phyloP scores from a whole-genome alignment of 2,329 filamentous ascomycete genomes.

The Zymoseptoria passerinii region DNA sequence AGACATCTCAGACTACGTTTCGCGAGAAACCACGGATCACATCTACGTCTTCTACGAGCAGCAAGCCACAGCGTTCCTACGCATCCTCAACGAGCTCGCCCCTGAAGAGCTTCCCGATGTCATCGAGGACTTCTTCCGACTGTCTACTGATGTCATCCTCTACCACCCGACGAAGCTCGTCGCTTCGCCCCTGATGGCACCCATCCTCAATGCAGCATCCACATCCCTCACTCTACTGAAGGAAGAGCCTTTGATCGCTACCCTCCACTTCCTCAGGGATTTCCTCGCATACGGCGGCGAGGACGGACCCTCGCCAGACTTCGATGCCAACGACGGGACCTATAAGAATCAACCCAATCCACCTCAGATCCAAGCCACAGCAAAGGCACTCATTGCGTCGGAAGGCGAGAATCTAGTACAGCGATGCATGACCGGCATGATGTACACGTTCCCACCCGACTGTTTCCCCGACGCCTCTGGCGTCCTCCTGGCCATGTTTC shows the following conservation, averaged over 20 bases:
- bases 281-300: slow-evolving; percentile 80
- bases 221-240: slow-evolving; percentile 84
- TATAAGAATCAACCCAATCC: slow-evolving; percentile 49
- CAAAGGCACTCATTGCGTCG: slow-evolving; percentile 61
- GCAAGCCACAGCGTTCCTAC: slow-evolving; percentile 81
- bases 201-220: slow-evolving; percentile 79
- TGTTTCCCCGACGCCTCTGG: slow-evolving; percentile 93
- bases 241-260: slow-evolving; percentile 81
- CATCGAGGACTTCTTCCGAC: slow-evolving; percentile 93
- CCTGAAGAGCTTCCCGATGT: slow-evolving; percentile 72
- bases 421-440: slow-evolving; percentile 91
- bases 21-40: slow-evolving; percentile 69
- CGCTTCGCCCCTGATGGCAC: slow-evolving; percentile 65
- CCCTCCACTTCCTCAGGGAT: slow-evolving; percentile 87
- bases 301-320: slow-evolving; percentile 53
- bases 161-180: slow-evolving; percentile 85
- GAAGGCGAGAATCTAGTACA: slow-evolving; percentile 72
- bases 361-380: slow-evolving; percentile 60
- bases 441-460: slow-evolving; percentile 95
- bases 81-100: slow-evolving; percentile 77
- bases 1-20: slow-evolving; percentile 77
- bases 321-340: slow-evolving; percentile 44
- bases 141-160: slow-evolving; percentile 81
- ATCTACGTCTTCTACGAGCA: slow-evolving; percentile 94
- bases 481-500: slow-evolving; percentile 81